Percentiles rank a stretch among this genome's conserved stretches.
Conservation (phyloP, 768 basidiomycete genomes). For the Tephrocybe sp. region DNA sequence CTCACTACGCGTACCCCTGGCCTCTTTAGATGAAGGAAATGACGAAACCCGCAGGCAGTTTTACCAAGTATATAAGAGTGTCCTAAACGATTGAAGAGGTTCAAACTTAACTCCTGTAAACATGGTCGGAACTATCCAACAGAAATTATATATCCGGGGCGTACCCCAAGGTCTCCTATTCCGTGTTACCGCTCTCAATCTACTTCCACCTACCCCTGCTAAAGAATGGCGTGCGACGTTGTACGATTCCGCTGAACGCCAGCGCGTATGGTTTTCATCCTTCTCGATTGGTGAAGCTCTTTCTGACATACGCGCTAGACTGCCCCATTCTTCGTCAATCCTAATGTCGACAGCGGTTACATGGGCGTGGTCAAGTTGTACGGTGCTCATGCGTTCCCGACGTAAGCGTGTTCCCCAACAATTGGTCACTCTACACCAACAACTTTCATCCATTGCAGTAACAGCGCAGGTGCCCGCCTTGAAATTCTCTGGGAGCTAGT, state of each 20-base stretch:
- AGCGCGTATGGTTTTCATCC: background rate
- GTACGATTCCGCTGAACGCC: background rate
- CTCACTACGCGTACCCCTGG: too few species aligned
- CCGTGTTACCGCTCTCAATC: slow-evolving; percentile 1
- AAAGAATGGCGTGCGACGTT: background rate
- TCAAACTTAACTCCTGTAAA: too few species aligned
- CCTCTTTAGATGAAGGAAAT: too few species aligned
- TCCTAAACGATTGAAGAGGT: too few species aligned
- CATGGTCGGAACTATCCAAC: slow-evolving; percentile 1
- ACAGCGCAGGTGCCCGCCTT: slow-evolving; percentile 1
- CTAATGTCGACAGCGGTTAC: background rate
- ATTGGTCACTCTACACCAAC: background rate
- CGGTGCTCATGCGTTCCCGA: background rate
- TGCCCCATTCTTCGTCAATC: slow-evolving; percentile 1
- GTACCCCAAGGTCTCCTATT: background rate
- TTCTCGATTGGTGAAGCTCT: background rate
- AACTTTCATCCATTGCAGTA: background rate
- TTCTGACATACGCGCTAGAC: background rate
- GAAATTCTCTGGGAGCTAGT: slow-evolving; percentile 2
- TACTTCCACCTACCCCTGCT: background rate
- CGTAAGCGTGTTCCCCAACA: background rate
- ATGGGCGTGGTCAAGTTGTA: background rate
- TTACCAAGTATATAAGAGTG: too few species aligned
- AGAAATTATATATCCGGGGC: background rate
- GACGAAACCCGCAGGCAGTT: too few species aligned